These are phyloP conservation scores for Nicotiana rustica DNA, from an alignment of 305 asterid species.

Conservation along the genomic window DNA sequence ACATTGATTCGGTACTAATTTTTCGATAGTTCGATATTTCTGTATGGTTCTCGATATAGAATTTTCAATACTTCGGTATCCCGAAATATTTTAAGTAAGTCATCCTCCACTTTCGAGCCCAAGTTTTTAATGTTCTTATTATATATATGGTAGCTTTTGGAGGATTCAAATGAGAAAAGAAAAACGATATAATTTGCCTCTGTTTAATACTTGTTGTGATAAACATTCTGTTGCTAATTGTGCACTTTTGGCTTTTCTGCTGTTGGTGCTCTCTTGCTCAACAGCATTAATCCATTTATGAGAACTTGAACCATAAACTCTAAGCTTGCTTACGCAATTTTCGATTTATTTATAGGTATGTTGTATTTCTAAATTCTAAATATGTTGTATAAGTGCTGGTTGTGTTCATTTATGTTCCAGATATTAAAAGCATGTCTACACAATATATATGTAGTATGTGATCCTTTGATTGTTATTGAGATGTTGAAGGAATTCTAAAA, in stretches of 20 bases:
- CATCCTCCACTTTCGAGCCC: too few relatives aligned
- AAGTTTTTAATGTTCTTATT: conserved; percentile 43
- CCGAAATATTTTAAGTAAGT: too few relatives aligned
- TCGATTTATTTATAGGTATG: neutral
- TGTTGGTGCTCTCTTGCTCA: conserved; percentile 94
- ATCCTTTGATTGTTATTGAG: too few relatives aligned
- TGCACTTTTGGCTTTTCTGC: conserved; percentile 82
- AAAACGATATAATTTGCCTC: conserved; percentile 78
- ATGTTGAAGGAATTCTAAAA: too few relatives aligned
- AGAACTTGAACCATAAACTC: conserved; percentile 23
- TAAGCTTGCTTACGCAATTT: conserved; percentile 15
- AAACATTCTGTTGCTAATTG: conserved; percentile 70
- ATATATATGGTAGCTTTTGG: conserved; percentile 92
- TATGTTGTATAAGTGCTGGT: conserved; percentile 19
- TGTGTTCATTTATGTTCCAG: neutral
- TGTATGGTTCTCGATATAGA: too few relatives aligned
- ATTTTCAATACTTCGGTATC: too few relatives aligned
- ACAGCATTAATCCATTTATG: conserved; percentile 53
- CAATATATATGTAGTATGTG: too few relatives aligned
- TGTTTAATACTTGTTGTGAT: conserved; percentile 63
- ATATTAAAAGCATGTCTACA: too few relatives aligned
- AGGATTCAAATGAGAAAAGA: conserved; percentile 77
- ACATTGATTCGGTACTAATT: too few relatives aligned
- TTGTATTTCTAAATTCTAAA: conserved; percentile 6
- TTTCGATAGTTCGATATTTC: too few relatives aligned